These are phyloP conservation scores for Metschnikowia lunata DNA, from an alignment of 805 yeast species.

Conservation along the genomic window DNA sequence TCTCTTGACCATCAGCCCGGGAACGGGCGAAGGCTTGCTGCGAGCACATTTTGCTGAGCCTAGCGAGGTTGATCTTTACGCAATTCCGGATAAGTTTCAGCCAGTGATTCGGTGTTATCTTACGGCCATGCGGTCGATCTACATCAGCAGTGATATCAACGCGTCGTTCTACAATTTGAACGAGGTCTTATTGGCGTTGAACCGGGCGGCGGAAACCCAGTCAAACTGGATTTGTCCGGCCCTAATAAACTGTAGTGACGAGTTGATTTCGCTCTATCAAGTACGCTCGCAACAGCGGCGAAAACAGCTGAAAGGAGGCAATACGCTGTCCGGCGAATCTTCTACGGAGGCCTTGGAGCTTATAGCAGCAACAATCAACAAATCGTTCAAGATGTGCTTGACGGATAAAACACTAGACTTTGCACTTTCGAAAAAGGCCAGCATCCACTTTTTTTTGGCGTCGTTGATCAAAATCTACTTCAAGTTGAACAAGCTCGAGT, in stretches of 20 bases:
- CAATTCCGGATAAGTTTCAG: slow-evolving; percentile 34
- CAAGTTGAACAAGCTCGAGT: slow-evolving; percentile 59
- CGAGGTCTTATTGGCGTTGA: slow-evolving; percentile 42
- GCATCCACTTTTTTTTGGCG: slow-evolving; percentile 67
- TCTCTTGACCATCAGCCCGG: slow-evolving; percentile 35
- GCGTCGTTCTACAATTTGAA: slow-evolving; percentile 31
- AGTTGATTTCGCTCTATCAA: slow-evolving; percentile 37
- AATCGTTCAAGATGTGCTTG: slow-evolving; percentile 70
- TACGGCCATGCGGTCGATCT: slow-evolving; percentile 32
- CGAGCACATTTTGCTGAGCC: slow-evolving; percentile 34
- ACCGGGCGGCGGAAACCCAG: slow-evolving; percentile 51
- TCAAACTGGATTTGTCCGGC: slow-evolving; percentile 49
- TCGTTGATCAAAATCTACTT: slow-evolving; percentile 68
- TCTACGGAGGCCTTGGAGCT: slow-evolving; percentile 35
- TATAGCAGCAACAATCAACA: slow-evolving; percentile 62
- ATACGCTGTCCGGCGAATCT: slow-evolving; percentile 5
- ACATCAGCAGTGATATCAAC: slow-evolving; percentile 29
- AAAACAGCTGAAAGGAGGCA: slow-evolving; percentile 14
- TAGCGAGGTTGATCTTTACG: slow-evolving; percentile 37
- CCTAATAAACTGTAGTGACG: slow-evolving; percentile 37
- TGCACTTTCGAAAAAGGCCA: slow-evolving; percentile 49
- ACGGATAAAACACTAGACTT: slow-evolving; percentile 67
- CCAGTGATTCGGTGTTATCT: slow-evolving; percentile 27
- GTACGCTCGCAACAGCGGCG: slow-evolving; percentile 25
- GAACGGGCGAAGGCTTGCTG: slow-evolving; percentile 24